Percentiles rank a stretch among this genome's conserved stretches.
Conservation (phyloP, 169 alveolate genomes). For the Plasmodium sp. region DNA sequence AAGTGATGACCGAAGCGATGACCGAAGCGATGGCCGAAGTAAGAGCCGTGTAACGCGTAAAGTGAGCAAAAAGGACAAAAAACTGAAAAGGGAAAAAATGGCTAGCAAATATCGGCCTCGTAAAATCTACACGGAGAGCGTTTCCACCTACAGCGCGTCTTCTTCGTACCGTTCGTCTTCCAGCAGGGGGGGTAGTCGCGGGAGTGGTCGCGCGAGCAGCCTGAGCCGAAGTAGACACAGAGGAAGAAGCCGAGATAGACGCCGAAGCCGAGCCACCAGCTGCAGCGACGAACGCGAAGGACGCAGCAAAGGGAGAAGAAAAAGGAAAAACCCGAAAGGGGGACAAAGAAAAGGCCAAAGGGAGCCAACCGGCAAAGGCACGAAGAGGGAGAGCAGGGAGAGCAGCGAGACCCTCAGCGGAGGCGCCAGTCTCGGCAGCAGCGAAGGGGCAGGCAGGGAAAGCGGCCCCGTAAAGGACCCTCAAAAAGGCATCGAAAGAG, state of each 20-base stretch:
- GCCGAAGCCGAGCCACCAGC: not conserved
- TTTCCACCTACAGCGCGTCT: conserved; percentile 4
- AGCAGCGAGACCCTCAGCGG: not conserved
- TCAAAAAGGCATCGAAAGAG: not conserved
- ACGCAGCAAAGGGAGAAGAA: not conserved
- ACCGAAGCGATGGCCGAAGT: not conserved
- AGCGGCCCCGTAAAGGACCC: not conserved
- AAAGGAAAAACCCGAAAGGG: not conserved
- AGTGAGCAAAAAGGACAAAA: not conserved
- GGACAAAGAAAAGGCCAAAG: not conserved
- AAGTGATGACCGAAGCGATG: no score
- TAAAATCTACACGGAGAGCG: conserved; percentile 4
- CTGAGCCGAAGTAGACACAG: not conserved
- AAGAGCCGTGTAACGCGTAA: not conserved
- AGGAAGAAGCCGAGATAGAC: not conserved
- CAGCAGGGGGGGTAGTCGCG: not conserved
- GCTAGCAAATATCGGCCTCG: not conserved
- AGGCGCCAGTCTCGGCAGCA: not conserved
- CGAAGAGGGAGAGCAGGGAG: not conserved
- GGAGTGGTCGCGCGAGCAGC: not conserved
- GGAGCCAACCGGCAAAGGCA: not conserved
- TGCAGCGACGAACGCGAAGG: not conserved
- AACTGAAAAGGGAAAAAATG: not conserved
- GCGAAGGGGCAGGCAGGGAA: not conserved
- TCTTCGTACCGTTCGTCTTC: conserved; percentile 22